Conservation (phyloP, 2,329 filamentous ascomycete species). For the Neopestalotiopsis sp. region DNA sequence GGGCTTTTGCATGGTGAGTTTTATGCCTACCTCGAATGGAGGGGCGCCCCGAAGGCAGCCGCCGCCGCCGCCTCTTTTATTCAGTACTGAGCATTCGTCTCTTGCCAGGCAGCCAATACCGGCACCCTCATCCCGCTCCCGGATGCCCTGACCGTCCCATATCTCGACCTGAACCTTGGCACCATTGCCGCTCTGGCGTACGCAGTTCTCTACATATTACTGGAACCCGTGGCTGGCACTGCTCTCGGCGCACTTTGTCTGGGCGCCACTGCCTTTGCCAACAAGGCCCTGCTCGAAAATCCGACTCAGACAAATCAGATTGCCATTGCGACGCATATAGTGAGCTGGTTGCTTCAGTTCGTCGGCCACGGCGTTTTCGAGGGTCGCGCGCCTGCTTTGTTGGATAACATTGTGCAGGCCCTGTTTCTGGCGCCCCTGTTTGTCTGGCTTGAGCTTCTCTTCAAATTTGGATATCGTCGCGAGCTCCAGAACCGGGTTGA, state of each 20-base stretch:
- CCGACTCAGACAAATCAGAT: constrained; percentile 54
- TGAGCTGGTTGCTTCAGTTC: constrained; percentile 89
- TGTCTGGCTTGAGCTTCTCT: constrained; percentile 94
- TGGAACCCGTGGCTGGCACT: constrained; percentile 91
- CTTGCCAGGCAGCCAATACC: constrained; percentile 62
- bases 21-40: background rate
- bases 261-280: constrained; percentile 74
- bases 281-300: constrained; percentile 71
- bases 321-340: constrained; percentile 72
- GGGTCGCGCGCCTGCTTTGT: constrained; percentile 82
- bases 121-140: constrained; percentile 70
- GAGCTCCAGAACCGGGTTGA: constrained; percentile 85
- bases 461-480: constrained; percentile 86
- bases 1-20: constrained; percentile 72
- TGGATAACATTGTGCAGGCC: constrained; percentile 92
- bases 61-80: background rate
- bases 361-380: constrained; percentile 91
- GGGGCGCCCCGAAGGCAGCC: background rate
- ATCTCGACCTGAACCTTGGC: constrained; percentile 69
- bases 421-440: constrained; percentile 94
- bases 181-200: constrained; percentile 72
- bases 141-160: constrained; percentile 69
- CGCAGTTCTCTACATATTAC: constrained; percentile 81
- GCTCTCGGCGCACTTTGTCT: constrained; percentile 79
- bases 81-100: constrained; percentile 27